Percentiles rank a stretch among this genome's conserved stretches.
Conservation (phyloP, 805 yeast species). For the Lipomyces mesembrius region DNA sequence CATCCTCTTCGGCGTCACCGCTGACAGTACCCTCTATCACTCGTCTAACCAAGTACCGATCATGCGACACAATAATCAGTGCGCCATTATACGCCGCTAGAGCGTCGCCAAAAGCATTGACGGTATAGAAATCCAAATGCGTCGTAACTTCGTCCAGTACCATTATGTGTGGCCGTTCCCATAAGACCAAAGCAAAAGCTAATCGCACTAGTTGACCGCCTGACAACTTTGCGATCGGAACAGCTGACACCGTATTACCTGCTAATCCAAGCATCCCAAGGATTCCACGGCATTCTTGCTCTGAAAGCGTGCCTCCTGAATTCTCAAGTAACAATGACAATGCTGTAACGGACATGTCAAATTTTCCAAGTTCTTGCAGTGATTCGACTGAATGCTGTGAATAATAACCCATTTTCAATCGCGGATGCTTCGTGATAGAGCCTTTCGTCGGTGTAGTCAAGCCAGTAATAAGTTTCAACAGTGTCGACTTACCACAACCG, state of each 20-base stretch:
- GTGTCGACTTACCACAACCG: constrained; percentile 79
- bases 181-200: constrained; percentile 1
- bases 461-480: constrained; percentile 54
- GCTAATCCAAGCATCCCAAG: background rate
- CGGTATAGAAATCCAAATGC: constrained; percentile 6
- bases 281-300: background rate
- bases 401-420: constrained; percentile 9
- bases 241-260: background rate
- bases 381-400: constrained; percentile 5
- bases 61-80: constrained; percentile 8
- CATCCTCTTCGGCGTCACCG: constrained; percentile 2
- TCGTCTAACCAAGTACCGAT: constrained; percentile 5
- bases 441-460: constrained; percentile 50
- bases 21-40: constrained; percentile 2
- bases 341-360: background rate
- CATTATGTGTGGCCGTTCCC: constrained; percentile 2
- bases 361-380: constrained; percentile 1
- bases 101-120: constrained; percentile 2
- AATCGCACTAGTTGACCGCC: constrained; percentile 13
- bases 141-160: constrained; percentile 11
- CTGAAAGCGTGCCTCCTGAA: background rate
- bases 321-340: constrained; percentile 1
- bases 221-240: background rate
- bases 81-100: constrained; percentile 4
- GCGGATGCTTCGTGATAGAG: background rate